Conservation (phyloP, 768 basidiomycete species). For the Phanerodontia chrysosporium region DNA sequence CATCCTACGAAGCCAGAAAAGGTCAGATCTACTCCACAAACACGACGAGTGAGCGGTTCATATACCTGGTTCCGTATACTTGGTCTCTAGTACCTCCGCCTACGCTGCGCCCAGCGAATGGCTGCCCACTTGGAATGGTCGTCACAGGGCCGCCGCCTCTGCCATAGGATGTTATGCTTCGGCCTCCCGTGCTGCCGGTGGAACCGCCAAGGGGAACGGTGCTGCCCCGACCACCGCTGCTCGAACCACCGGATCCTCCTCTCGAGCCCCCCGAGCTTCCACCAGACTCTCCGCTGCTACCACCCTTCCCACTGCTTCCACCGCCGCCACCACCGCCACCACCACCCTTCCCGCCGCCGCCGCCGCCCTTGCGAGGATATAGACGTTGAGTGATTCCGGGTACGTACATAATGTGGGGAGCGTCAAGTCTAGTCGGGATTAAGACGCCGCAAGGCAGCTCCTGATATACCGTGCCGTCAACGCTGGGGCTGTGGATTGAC, state of each 20-base stretch:
- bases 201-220: slow-evolving; percentile 20
- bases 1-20: slow-evolving; percentile 27
- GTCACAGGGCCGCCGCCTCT: slow-evolving; percentile 20
- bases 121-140: slow-evolving; percentile 25
- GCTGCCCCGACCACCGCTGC: slow-evolving; percentile 7
- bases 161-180: slow-evolving; percentile 23
- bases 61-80: slow-evolving; percentile 7
- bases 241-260: slow-evolving; percentile 7
- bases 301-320: not conserved
- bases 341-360: slow-evolving; percentile 2
- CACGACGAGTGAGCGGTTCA: not conserved
- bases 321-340: slow-evolving; percentile 2
- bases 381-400: slow-evolving; percentile 3
- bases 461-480: not conserved
- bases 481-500: not conserved
- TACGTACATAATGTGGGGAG: not conserved
- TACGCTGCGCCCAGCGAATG: slow-evolving; percentile 32
- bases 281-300: not conserved
- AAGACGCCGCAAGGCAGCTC: not conserved
- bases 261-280: slow-evolving; percentile 1
- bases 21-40: not conserved
- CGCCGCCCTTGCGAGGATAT: slow-evolving; percentile 5
- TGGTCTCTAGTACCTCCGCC: slow-evolving; percentile 48
- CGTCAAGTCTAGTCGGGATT: not conserved
- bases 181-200: slow-evolving; percentile 14